Base-by-base conservation (phyloP, 2,329 filamentous ascomycete genomes). In the Metarhizium guizhouense region DNA sequence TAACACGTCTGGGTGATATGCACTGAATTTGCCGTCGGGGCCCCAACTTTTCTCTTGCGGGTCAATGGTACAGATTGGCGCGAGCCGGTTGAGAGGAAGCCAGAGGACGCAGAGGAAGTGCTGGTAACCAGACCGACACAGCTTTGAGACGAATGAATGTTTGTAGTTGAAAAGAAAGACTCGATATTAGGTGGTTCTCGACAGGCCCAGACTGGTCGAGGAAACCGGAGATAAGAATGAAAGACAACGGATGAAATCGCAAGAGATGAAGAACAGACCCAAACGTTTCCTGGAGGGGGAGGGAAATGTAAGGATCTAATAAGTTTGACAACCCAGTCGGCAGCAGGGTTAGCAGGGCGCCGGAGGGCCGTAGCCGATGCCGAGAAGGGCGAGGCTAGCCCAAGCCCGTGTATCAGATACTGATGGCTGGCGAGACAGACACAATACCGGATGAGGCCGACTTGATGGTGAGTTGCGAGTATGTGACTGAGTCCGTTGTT, bases 111-210 rank as follows among this genome's bases (percentile, higher is more conserved):
- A 30, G 60, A 64, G 61, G 62, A 58, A 60, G 68, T 67, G 66
- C 69, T 75, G 73, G 74, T 76, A 76, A 72, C 79, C 80, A 74
- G 76, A 79, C 80, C 78, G 71, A 79, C 74, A 70, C 69, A 65
- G 62, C 64, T 54, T 53, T 11, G 18, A 45, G 11, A 20, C 20
- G 56, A 53, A 61, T 59, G 45, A 62, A 64, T 56, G 59, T 70
- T 8, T 18, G 42, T 14, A 45, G 32, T 34, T 34, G 25, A 79
- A 78, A 25, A 74, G 73, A 79, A 74, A 70, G 74, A 62, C 67
- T 64, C 61, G 58, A 29, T 67, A 60, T 56, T 50, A 54, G 58
- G 49, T 52, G 54, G 54, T 57, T 58, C 45, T 47, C 53, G 30
- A 56, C 53, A 57, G 57, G 42, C 43, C 38, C 52, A 43, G 34